Evolutionary conservation across 352 stramenopile genomes (phyloP), one percentile per base, ranked within the genome.

Genomic region (Aphanomyces cochlioides): DNA sequence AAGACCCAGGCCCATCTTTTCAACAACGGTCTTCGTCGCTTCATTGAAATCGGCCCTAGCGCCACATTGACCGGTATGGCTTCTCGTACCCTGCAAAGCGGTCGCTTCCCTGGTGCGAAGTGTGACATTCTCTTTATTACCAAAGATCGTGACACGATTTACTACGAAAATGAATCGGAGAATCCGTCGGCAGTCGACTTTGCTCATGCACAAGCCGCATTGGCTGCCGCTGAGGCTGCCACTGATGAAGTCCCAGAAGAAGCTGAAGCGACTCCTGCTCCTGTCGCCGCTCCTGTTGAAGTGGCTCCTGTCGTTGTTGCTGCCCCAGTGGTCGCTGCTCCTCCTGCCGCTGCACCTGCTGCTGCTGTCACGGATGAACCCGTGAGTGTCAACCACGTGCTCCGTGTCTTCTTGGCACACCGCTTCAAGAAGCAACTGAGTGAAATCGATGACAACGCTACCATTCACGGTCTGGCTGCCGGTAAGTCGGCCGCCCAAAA

Each of bases 401-500:
- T 96, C n/a, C 82, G 78, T 66, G 83, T 93, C 40, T 75, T 95
- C 57, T 68, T 94, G 0, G 84, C 87, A 19, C 74, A 90, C 45
- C 81, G 82, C 19, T 74, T 93, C 39, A 91, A 93, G 75, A 95
- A 93, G 77, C 56, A 78, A 1, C 66, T 95, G 13, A 57, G 54
- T 21, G 85, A 94, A 47, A 81, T 96, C 41, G 83, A 78, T 40
- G 79, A 83, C 5, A 83, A 90, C 28, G 85, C 86, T 8, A 82
- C 90, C 38, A 77, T 96, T 15, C 92, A 95, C 76, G 86, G 79
- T 12, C 77, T 95, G 3, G 92, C 79, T 13, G 87, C 81, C 34
- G 89, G 89, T 47, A 95, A 96, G 72, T 93, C 84, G 45, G 89
- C 89, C 12, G 77, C 93, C 10, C 87, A 95, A 76, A 96, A 96